Evolutionary conservation across 2,329 filamentous ascomycete genomes (phyloP).

Genomic region (Aspergillus tanneri): DNA sequence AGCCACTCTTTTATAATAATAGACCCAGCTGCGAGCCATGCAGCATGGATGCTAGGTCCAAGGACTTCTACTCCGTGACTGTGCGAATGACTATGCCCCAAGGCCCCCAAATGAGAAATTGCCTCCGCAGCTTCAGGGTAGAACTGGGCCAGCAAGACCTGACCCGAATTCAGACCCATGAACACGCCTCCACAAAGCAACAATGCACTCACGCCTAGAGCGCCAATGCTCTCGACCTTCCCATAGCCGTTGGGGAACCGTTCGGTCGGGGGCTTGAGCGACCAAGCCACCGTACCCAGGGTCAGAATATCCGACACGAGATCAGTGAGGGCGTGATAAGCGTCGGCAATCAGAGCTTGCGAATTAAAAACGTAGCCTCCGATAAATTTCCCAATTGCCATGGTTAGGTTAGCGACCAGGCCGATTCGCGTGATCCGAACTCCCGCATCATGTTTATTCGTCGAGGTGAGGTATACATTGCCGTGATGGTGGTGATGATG

Average conservation of each 20-base stretch:
- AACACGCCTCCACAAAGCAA: constrained; percentile 84
- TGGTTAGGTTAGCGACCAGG: constrained; percentile 82
- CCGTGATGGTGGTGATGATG: constrained; percentile 79
- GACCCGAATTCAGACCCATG: constrained; percentile 78
- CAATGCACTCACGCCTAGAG: constrained; percentile 87
- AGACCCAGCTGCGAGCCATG: constrained; percentile 87
- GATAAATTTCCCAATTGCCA: constrained; percentile 89
- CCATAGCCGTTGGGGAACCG: constrained; percentile 89
- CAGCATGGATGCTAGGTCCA: constrained; percentile 85
- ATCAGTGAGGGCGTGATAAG: constrained; percentile 92
- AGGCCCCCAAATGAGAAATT: constrained; percentile 36
- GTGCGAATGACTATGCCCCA: constrained; percentile 61
- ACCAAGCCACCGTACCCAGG: constrained; percentile 90
- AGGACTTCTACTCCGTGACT: constrained; percentile 51
- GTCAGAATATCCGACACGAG: constrained; percentile 94
- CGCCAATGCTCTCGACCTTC: constrained; percentile 95
- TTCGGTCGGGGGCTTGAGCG: constrained; percentile 77
- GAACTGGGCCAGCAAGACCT: constrained; percentile 69
- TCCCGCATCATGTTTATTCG: constrained; percentile 85
- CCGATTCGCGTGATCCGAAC: constrained; percentile 91
- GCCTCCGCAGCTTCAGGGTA: constrained; percentile 64
- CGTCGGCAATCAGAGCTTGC: constrained; percentile 88
- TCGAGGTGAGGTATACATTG: constrained; percentile 76
- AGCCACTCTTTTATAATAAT: constrained; percentile 95
- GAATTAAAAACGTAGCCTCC: constrained; percentile 95